Percentiles rank a stretch among this genome's conserved stretches.
Conservation (phyloP, 2,329 filamentous ascomycete species). For the Leptographium radiaticola region DNA sequence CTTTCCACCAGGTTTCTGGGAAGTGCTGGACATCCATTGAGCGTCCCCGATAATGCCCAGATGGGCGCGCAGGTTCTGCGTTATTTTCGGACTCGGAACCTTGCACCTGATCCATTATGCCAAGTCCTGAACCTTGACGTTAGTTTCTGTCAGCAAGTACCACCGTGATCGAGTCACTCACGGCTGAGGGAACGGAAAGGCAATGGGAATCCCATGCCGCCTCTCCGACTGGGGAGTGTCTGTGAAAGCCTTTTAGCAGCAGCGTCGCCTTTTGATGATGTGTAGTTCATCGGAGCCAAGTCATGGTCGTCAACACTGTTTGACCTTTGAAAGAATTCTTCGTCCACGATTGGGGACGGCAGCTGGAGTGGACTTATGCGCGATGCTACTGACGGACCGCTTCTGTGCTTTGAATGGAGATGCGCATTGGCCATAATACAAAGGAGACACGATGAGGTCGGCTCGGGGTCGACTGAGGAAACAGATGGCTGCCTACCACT, state of each 20-base stretch:
- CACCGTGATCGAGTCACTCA: neutral
- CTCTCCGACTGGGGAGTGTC: neutral
- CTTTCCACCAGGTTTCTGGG: neutral
- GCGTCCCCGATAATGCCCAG: neutral
- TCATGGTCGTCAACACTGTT: neutral
- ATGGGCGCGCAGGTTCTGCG: neutral
- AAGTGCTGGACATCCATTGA: neutral
- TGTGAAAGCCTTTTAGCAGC: neutral
- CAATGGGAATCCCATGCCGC: neutral
- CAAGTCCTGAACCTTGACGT: neutral
- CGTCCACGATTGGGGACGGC: neutral
- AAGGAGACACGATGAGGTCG: neutral
- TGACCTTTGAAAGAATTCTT: neutral
- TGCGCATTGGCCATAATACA: neutral
- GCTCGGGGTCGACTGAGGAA: neutral
- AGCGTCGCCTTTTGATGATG: no score
- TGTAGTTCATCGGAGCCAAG: neutral
- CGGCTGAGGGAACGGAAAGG: neutral
- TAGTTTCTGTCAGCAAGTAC: no score
- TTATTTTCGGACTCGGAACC: neutral
- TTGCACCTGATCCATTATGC: neutral
- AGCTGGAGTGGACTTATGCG: neutral
- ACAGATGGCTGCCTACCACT: neutral
- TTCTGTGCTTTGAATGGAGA: neutral
- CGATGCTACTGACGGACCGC: neutral